Base-by-base conservation (phyloP, 2,329 filamentous ascomycete genomes). In the Neonectria hederae region DNA sequence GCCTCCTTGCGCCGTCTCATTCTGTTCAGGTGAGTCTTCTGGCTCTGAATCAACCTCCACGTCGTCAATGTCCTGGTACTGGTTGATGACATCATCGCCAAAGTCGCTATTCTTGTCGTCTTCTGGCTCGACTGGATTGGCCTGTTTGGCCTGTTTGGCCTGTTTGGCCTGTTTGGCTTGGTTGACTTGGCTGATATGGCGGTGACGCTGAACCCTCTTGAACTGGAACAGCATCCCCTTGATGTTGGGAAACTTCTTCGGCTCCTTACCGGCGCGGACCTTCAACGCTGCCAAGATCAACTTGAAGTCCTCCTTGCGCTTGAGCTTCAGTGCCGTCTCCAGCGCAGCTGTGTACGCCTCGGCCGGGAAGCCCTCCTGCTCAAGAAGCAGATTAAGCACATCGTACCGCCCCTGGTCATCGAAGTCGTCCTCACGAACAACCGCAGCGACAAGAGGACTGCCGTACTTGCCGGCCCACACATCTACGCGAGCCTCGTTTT, bases 281-380 rank as follows among this genome's bases (percentile, higher is more conserved):
- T 65, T 60, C 19, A 53, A 35, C 32, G 38, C 48, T 19, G 52
- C 49, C 5, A 65, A 19, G 11, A 65, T 42, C 22, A 59, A 17
- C 54, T 65, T 65, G 45, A 65, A 65, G 35, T 62, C 59, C 26
- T 65, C 63, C 59, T 63, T 63, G 32, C 63, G 63, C 13, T 51
- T 48, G 32, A 65, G 59, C 38, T 62, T 63, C 21, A 65, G 48
- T 5, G 63, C 59, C 30, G 19, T 43, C 22, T 65, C 63, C 40
- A 65, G 30, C 3, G 63, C 63, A 10, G 63, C 54, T 28, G 49
- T 62, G 45, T 43, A 59, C 11, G 63, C 63, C 21, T 65, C 14
- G n/a, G 59, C 42, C 21, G 59, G 54, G 28, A 65, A 22, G 1
- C 43, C 38, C 2, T 63, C 59, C 11, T 53, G 52, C 10, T 62